Evolutionary conservation across 495 filamentous ascomycete genomes (phyloP).

Genomic region (Penicillium coffeae): DNA sequence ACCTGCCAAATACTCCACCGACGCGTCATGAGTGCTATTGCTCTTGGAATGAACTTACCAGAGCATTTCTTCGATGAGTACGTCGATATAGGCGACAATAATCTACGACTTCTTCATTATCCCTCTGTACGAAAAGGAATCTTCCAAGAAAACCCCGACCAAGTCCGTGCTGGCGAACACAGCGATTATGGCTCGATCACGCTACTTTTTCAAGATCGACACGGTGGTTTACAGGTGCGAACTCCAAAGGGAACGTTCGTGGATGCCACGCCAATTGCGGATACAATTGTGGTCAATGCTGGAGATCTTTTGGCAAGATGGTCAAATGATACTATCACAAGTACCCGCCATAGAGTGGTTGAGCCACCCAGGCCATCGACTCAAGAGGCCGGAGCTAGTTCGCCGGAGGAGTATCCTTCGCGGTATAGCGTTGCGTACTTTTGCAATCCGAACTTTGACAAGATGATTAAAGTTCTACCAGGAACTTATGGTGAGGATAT

Average conservation of each 20-base stretch:
- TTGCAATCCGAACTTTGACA: slow-evolving; percentile 84
- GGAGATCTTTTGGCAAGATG: slow-evolving; percentile 85
- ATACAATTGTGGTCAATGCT: slow-evolving; percentile 86
- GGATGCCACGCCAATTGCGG: slow-evolving; percentile 76
- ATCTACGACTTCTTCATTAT: slow-evolving; percentile 84
- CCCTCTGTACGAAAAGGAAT: slow-evolving; percentile 63
- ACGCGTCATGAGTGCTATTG: slow-evolving; percentile 84
- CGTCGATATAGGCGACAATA: slow-evolving; percentile 75
- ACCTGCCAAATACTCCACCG: slow-evolving; percentile 71
- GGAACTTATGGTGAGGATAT: slow-evolving; percentile 70
- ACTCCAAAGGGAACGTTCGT: slow-evolving; percentile 74
- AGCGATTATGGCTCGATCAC: slow-evolving; percentile 89
- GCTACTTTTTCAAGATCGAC: slow-evolving; percentile 80
- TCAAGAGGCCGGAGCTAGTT: slow-evolving; percentile 3
- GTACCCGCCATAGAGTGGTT: slow-evolving; percentile 85
- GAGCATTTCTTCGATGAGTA: slow-evolving; percentile 74
- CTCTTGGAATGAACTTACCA: slow-evolving; percentile 73
- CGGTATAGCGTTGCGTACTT: slow-evolving; percentile 68
- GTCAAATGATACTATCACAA: slow-evolving; percentile 87
- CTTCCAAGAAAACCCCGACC: slow-evolving; percentile 65
- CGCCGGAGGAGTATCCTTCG: slow-evolving; percentile 35
- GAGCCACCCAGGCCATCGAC: slow-evolving; percentile 58
- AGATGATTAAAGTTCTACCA: slow-evolving; percentile 77
- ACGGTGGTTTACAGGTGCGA: slow-evolving; percentile 81
- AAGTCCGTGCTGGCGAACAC: slow-evolving; percentile 82